Base-by-base conservation (phyloP, 805 yeast genomes). In the Aciculoconidium aculeatum region DNA sequence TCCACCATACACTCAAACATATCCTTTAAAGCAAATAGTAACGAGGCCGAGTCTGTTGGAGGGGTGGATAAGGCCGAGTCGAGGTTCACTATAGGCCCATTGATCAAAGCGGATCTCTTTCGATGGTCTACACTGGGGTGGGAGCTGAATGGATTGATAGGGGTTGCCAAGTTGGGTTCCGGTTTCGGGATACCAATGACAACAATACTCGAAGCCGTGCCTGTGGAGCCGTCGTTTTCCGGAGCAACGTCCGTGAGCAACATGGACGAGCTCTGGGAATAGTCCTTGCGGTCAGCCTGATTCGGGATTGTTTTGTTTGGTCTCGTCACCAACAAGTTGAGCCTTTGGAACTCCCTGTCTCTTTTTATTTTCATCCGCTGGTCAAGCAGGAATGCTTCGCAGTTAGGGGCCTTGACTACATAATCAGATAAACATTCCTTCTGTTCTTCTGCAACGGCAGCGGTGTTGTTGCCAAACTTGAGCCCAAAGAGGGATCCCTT, bases 1-100 rank as follows among this genome's bases (percentile, higher is more conserved):
- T 86, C 96, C 5, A 75, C 66, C 69, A 90, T 81, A 35, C 81
- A 61, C 51, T 87, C 96, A 51, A 84, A 90, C 8, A 86, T 60
- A 51, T 92, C 98, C 47, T 84, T 85, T 34, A 90, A 59, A 0
- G 92, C 75, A 47, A 79, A 77, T 10, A 63, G 35, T 15, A 64
- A 43, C 3, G 52, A 52, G 11, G 56, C 39, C 7, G 52, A 53
- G 5, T 59, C 59, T 23, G 53, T 55, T 9, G 44, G 37, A 7
- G 69, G 65, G 13, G 59, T 53, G 34, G 68, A 66, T 28, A 77
- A 55, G 1, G 83, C 66, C 36, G 76, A 76, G 49, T 90, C 96
- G 24, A 88, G 52, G 49, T 88, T 87, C 28, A 88, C 49, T 4
- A 92, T 75, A 1, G 96, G 96, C 0, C 96, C 96, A 27, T 69